Evolutionary conservation across 176 grass and related monocot species (phyloP), one percentile per base, ranked within the genome.

Genomic region (Typha latifolia): DNA sequence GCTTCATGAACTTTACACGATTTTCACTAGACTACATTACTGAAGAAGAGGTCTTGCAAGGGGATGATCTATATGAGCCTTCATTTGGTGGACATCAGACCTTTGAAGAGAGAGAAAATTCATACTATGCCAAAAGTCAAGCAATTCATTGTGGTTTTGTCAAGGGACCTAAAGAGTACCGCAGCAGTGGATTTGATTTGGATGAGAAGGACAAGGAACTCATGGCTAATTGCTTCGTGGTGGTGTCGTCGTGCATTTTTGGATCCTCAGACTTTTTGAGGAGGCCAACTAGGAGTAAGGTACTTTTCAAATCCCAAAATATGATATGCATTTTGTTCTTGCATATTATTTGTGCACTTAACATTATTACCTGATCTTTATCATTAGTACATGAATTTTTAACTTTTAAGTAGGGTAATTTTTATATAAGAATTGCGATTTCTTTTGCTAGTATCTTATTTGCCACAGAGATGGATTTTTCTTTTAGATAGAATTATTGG

Each of bases 191-290:
- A 69, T 96, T 89, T 78, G 78, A 96, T 71, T 75, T 91, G 80
- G 59, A 88, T 86, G 82, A 84, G 66, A 84, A 76, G 63, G 82
- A 91, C 63, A 86, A 61, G 68, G 68, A 72, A 65, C 79, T 82
- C 62, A 96, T 91, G 88, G 77, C 63, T 72, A 79, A 66, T 69
- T 91, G 85, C 66, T 56, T 47, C 37, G 80, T 96, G 65, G 82
- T 81, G 63, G 92, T 91, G 16, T 96, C 88, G 63, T 91, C 93
- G 71, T 91, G 88, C 69, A 96, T 91, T 84, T 96, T 96, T 75
- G 85, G 93, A 81, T 86, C 81, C 78, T 86, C 88, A 29, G 88
- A 91, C 82, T 96, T 86, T 80, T 66, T 96, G 43, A 88, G 92
- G 81, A 89, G 63, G 52, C 82, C 93, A 78, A 89, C 88, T 72